Evolutionary conservation across 163 green algal genomes (phyloP).

Genomic region (Scenedesmus sp.): DNA sequence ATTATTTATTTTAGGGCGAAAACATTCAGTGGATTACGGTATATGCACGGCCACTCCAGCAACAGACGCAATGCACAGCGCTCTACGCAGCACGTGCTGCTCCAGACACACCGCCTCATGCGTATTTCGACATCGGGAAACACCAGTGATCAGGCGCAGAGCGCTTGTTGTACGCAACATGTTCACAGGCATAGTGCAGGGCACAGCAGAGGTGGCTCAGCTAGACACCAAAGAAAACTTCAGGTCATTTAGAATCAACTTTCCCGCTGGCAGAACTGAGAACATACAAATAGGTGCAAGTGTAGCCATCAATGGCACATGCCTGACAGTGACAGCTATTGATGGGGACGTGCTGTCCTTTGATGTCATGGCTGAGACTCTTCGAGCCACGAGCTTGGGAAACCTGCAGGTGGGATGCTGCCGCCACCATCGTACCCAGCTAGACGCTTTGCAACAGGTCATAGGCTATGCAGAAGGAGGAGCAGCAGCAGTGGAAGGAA

Average conservation of each 20-base stretch:
- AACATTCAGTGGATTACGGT: no score
- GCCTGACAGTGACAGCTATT: conserved; percentile 91
- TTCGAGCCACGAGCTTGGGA: conserved; percentile 93
- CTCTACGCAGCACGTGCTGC: background rate
- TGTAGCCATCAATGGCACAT: conserved; percentile 98
- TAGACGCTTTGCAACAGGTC: no score
- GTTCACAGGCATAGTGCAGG: conserved; percentile 60
- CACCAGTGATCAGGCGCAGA: background rate
- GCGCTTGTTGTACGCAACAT: conserved; percentile 31
- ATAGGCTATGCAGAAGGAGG: background rate
- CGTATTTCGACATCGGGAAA: background rate
- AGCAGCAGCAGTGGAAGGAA: background rate
- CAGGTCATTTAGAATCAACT: conserved; percentile 61
- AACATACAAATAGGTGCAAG: conserved; percentile 87
- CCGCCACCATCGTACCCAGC: background rate
- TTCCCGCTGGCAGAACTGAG: conserved; percentile 71
- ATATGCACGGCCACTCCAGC: no score
- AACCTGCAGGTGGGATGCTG: conserved; percentile 63
- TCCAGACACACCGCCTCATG: background rate
- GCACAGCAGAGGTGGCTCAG: conserved; percentile 25
- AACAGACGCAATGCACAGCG: conserved; percentile 5
- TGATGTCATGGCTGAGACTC: conserved; percentile 95
- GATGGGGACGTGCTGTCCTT: conserved; percentile 74
- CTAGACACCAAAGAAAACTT: conserved; percentile 29
- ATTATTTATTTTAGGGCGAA: no score